phyloP scores from a whole-genome alignment of 1,284 basidiomycete species.

The Microbotryomycetes sp. region DNA sequence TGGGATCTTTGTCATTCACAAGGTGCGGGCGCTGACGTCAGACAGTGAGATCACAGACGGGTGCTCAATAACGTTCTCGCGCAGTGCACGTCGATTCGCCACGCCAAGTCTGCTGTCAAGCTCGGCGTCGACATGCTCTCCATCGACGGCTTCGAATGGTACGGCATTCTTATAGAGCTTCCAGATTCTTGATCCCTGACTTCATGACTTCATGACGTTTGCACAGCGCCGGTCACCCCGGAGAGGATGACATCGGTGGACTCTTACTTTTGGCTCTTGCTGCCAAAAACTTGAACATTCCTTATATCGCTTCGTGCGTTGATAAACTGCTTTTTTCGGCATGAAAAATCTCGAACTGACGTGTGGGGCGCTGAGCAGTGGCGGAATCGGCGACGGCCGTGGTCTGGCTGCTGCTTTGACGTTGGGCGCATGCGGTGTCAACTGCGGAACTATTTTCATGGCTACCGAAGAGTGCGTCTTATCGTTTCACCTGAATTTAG shows the following conservation, averaged over 20 bases:
- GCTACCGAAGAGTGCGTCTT: slow-evolving; percentile 32
- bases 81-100: slow-evolving; percentile 50
- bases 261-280: slow-evolving; percentile 83
- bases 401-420: slow-evolving; percentile 75
- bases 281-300: slow-evolving; percentile 71
- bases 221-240: slow-evolving; percentile 70
- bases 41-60: no score
- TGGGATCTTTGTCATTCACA: slow-evolving; percentile 32
- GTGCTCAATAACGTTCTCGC: no score
- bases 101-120: slow-evolving; percentile 58
- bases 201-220: not conserved
- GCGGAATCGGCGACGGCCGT: slow-evolving; percentile 46
- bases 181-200: not conserved
- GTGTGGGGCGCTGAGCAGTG: no score
- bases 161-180: slow-evolving; percentile 4
- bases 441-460: slow-evolving; percentile 45
- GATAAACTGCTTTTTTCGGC: not conserved
- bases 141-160: slow-evolving; percentile 84
- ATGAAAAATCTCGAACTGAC: no score
- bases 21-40: no score
- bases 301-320: slow-evolving; percentile 67
- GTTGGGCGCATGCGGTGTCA: slow-evolving; percentile 47
- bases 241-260: slow-evolving; percentile 88
- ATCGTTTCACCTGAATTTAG: slow-evolving; percentile 29
- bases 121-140: slow-evolving; percentile 55